Evolutionary conservation across 192 early-diverging fungal genomes (phyloP), one percentile per base, ranked within the genome.

Genomic region (Coemansia erecta): DNA sequence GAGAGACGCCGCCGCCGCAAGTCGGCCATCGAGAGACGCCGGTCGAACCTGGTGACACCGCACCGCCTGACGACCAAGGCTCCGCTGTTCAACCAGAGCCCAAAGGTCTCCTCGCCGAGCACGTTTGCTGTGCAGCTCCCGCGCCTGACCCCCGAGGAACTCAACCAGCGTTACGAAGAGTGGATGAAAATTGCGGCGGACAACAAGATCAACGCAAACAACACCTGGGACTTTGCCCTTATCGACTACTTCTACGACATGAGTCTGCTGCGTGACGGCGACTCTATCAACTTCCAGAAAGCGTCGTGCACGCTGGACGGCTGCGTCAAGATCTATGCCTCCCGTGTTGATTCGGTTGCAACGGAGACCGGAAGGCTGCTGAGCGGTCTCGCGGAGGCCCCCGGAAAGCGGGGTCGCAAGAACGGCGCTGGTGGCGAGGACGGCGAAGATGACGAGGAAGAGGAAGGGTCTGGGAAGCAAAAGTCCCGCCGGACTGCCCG

Each of bases 191-290:
- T 98, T 77, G 93, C 91, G 10, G 94, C 94, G 0, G 94, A 98
- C 70, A 97, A 79, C 60, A 97, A 97, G 88, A 95, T 98, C 68
- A 98, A 93, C 65, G 85, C 85, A 1, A 82, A 83, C 65, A 98
- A 98, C 76, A 92, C 88, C 39, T 98, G 94, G 94, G 92, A 95
- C 61, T 86, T 98, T 66, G 94, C 92, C 12, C 80, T 98, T n/a
- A 97, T 98, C 63, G 94, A 98, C 75, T 97, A 94, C 67, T 98
- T 98, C 65, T 86, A 92, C 68, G 94, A 98, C 70, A 90, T 98
- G 93, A 89, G 85, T 4, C 78, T 98, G 21, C 70, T 98, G 53
- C 83, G 87, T 11, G 93, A 95, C n/a, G 94, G 94, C 24, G 92
- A 95, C 80, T 91, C 93, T 12, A 96, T 98, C 79, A 98, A 98